phyloP scores from a whole-genome alignment of 495 filamentous ascomycete species.

The Echria macrotheca region DNA sequence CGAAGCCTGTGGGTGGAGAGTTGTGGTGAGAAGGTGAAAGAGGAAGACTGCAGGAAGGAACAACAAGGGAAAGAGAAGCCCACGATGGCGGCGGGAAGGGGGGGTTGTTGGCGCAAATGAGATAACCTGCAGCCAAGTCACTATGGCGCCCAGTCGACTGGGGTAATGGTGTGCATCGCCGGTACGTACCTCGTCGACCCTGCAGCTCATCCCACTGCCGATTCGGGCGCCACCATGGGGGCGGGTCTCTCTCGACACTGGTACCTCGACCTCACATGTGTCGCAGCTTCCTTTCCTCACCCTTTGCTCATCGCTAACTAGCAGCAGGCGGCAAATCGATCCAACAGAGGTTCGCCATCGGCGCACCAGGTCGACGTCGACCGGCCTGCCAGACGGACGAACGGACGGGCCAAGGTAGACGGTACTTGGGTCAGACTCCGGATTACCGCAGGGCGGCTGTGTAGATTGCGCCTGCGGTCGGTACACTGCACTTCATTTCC shows the following conservation, averaged over 20 bases:
- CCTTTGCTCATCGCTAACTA: too few species aligned
- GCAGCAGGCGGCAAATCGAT: conserved; percentile 1
- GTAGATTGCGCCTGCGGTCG: background rate
- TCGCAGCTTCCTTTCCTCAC: too few species aligned
- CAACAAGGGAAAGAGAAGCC: too few species aligned
- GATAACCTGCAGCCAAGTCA: conserved; percentile 8
- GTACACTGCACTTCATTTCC: conserved; percentile 17
- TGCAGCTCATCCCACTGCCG: conserved; percentile 5
- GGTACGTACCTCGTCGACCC: conserved; percentile 1
- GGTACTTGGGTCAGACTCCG: background rate
- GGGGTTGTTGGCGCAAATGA: conserved; percentile 14
- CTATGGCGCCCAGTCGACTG: conserved; percentile 2
- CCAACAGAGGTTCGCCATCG: too few species aligned
- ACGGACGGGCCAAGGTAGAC: conserved; percentile 2
- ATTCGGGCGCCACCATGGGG: conserved; percentile 9
- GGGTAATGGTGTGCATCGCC: background rate
- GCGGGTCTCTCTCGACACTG: background rate
- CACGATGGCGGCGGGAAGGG: conserved; percentile 17
- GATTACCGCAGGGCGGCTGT: background rate
- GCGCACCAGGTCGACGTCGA: background rate
- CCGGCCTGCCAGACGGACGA: background rate
- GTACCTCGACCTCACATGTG: background rate
- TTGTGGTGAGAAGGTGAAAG: conserved; percentile 7
- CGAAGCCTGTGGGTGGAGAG: conserved; percentile 40
- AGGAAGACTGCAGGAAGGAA: conserved; percentile 8